Base-by-base conservation (phyloP, 1,139 yeast species). In the Scheffersomyces parashehatae region DNA sequence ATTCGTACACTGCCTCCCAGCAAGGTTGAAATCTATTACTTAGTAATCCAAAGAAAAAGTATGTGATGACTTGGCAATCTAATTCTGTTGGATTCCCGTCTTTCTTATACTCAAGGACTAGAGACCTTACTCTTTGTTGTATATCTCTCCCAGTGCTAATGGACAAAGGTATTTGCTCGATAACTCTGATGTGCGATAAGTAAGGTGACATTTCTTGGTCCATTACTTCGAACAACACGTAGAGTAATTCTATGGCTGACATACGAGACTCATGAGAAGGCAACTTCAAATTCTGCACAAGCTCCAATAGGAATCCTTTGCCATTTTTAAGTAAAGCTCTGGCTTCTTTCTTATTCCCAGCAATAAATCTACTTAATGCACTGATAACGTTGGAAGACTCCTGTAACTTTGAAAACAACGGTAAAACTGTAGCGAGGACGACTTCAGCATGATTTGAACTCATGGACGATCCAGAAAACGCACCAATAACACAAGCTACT, bases 21-120 rank as follows among this genome's bases (percentile, higher is more conserved):
- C 85, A 75, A 1, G 99, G 99, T 48, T 89, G 87, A 55, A 93
- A 90, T 48, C 81, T 79, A 38, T 83, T 83, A 1, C 90, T 75
- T 39, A 91, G 67, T 49, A 87, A 71, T 26, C 97, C 98, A 60
- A 89, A 81, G 42, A 85, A 50, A 58, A 76, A 88, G 31, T 77
- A 73, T 13, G 83, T 70, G 26, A 85, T 72, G 5, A 79, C 64
- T 12, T 56, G 55, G 34, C 76, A 73, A 12, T 72, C 66, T 4
- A 69, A 47, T 1, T 48, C 48, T 0, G 60, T 51, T 9, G 76
- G 67, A 0, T 69, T 51, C 1, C 70, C 70, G 8, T 66, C 50
- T n/a, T 68, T 62, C 29, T 69, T 63, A 56, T 76, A 84, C 5
- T 73, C 73, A 11, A 68, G 57, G 2, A 82, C 82, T 48, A 90